Evolutionary conservation across 2,329 filamentous ascomycete genomes (phyloP), one percentile per base, ranked within the genome.

Genomic region (Alternaria atra): DNA sequence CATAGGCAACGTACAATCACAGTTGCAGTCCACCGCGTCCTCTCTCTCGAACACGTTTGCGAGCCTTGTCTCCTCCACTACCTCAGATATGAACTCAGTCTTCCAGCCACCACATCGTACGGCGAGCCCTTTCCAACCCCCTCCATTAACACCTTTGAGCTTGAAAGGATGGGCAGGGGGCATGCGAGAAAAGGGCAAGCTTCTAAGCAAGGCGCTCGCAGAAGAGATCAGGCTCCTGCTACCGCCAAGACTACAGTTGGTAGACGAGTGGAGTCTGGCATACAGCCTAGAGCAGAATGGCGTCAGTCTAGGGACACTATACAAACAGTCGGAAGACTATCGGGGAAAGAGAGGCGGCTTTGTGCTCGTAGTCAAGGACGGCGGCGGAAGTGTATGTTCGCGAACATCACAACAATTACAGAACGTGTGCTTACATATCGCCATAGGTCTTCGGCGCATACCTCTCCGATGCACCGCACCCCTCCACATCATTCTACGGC

Each of bases 251-350:
- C 81, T 98, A 61, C 92, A 97, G 79, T 88, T 99, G 44, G 87
- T 90, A 61, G 94, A 97, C 69, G 88, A 90, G 63, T 99, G 95
- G 95, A 86, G 85, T 55, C 82, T 98, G 52, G 86, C 90, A 37
- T 99, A 98, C 80, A 96, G 92, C 67, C 84, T 99, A 35, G 94
- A 97, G 73, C 91, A 96, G 79, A 90, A 99, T 78, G 95, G 95
- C 12, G 92, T 94, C 52, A 95, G 92, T 65, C 81, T 99, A 35
- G 86, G 87, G 9, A 98, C 95, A 0, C 81, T 99, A 30, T 99
- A 98, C 76, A 86, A 93, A 69, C 89, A 91, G 68, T 92, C 90
- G 72, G 88, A 90, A 46, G 82, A 85, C 15, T 91, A 89, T 72
- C 83, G 87, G 62, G 88, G 86, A 59, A 86, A 85, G 69, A 80